Percentiles rank a stretch among this genome's conserved stretches.
These are phyloP conservation scores for Salix exigua DNA, from an alignment of 345 rosid species.

Conservation along the genomic window DNA sequence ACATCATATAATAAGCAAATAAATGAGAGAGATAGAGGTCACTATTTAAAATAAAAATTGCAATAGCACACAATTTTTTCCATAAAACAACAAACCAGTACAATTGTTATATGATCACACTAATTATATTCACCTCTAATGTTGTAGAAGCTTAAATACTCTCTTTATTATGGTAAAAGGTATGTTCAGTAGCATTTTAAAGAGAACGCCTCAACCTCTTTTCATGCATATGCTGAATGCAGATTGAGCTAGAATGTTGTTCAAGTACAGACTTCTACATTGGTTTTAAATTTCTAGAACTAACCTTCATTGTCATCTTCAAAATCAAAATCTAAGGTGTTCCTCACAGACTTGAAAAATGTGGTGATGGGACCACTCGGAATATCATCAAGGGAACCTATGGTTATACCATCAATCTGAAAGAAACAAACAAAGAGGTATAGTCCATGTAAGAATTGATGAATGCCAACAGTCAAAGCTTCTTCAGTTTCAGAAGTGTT, in stretches of 20 bases:
- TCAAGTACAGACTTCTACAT: not conserved
- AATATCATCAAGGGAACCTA: constrained; percentile 76
- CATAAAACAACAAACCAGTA: too few species aligned
- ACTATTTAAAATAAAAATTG: too few species aligned
- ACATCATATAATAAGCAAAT: too few species aligned
- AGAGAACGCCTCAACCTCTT: not conserved
- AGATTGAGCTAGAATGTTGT: not conserved
- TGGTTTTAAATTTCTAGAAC: constrained; percentile 13
- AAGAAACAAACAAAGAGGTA: constrained; percentile 28
- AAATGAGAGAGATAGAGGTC: too few species aligned
- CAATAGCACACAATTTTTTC: too few species aligned
- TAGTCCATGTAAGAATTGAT: constrained; percentile 13
- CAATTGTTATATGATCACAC: too few species aligned
- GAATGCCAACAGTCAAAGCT: not conserved
- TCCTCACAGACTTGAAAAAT: constrained; percentile 83
- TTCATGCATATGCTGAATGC: not conserved
- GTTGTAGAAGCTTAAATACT: not conserved
- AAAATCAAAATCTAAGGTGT: constrained; percentile 91
- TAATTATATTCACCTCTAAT: too few species aligned
- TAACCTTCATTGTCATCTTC: constrained; percentile 89
- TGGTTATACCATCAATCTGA: constrained; percentile 76
- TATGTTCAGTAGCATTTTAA: not conserved
- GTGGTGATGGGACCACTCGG: constrained; percentile 57
- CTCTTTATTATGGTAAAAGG: not conserved
- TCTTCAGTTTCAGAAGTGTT: not conserved